A percentile compares a stretch with the other conserved stretches of the same genome.
These are phyloP conservation scores for Ophiocordyceps sinensis DNA, from an alignment of 2,329 filamentous ascomycete genomes.

Conservation along the genomic window DNA sequence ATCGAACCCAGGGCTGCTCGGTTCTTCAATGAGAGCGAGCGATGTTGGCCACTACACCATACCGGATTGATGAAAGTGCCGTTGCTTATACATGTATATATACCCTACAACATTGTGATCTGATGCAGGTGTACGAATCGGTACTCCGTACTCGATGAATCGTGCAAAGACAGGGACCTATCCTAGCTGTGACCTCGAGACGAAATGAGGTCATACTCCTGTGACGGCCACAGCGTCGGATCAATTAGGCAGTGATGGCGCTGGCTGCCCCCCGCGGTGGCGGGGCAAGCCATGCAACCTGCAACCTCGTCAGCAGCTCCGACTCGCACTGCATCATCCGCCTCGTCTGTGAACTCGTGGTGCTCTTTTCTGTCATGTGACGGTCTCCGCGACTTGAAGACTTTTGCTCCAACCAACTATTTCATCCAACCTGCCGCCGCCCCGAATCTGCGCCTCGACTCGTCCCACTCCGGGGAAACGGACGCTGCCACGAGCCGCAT, in stretches of 20 bases:
- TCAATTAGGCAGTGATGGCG: no score
- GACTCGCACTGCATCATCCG: conserved; percentile 5
- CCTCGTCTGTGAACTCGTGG: conserved; percentile 7
- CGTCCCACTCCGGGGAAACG: not conserved
- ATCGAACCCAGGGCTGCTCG: conserved; percentile 22
- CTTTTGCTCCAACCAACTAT: not conserved
- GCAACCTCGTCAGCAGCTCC: not conserved
- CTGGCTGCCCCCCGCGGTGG: not conserved
- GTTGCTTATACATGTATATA: not conserved
- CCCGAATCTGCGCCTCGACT: not conserved
- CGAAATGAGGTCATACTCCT: no score
- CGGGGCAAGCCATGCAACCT: not conserved
- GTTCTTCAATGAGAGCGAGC: conserved; percentile 22
- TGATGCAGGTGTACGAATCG: no score
- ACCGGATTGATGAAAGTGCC: conserved; percentile 9
- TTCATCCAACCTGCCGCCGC: no score
- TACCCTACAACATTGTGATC: no score
- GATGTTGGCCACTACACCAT: conserved; percentile 23
- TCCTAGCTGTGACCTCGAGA: no score
- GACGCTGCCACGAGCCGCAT: not conserved
- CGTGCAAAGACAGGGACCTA: no score
- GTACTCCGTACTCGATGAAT: no score
- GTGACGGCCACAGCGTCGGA: no score
- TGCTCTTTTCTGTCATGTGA: conserved; percentile 10
- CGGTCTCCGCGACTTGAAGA: not conserved